Evolutionary conservation across 2,329 filamentous ascomycete species (phyloP), one percentile per base, ranked within the genome.

Genomic region (Xylaria sp.): DNA sequence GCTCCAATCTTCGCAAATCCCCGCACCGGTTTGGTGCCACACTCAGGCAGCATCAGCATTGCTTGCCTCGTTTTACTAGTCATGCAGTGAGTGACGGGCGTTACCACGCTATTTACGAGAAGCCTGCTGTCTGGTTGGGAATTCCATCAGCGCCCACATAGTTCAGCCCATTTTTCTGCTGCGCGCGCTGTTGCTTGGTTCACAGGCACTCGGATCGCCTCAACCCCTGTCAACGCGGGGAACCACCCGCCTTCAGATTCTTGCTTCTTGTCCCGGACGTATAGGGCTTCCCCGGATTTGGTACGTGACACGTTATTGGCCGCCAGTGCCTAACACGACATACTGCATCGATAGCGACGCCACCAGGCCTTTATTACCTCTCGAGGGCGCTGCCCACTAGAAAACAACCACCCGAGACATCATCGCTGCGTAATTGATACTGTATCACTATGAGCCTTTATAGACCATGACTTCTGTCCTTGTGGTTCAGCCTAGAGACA

Each of bases 381-480:
- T 56, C 23, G 46, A 44, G 61, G 61, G 60, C 63, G 51, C 58
- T 60, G 47, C 55, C 51, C 35, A 58, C 48, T 60, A 51, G 57
- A 61, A 58, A 25, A 49, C 13, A 64, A 53, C 33, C 54, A 59
- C 56, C 56, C 59, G 51, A 56, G 47, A 54, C 62, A 63, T 52
- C 23, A 54, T 48, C 41, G 49, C 46, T 58, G 63, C 67, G 58
- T 64, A 54, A 57, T 60, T 57, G 25, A 52, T 53, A 43, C 38
- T 53, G 62, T 62, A 67, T 58, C 54, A 70, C 64, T 61, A 69
- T 72, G 68, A 64, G 58, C 62, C 58, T 66, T 68, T 65, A 68
- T 69, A 67, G 71, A 76, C 68, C 70, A 81, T 81, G 79, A 77
- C 77, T 73, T 79, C 77, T 56, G 71, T 80, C 64, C 72, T 81